Evolutionary conservation across 192 early-diverging fungal species (phyloP), one percentile per base, ranked within the genome.

Genomic region (Lobosporangium transversale): DNA sequence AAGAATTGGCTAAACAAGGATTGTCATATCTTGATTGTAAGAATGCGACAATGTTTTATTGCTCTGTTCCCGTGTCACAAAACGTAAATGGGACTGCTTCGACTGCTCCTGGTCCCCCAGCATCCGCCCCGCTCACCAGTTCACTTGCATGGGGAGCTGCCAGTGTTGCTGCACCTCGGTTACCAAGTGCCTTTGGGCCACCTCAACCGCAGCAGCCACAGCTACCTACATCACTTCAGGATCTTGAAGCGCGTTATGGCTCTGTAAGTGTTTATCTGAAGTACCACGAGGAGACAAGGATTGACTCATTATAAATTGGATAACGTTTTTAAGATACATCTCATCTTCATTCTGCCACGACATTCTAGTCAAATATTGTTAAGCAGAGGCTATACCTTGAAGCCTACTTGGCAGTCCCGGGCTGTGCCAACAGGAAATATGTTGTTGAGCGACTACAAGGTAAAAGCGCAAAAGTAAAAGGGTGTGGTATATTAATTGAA

Each of bases 21-120:
- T 43, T 76, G 1, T 66, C 64, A 2, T 76, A 76, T 24, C 32
- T 76, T 52, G 73, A 76, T 36, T 76, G 73, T 44, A 76, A 76
- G 29, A 65, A 62, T 17, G 73, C 73, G 4, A 76, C 64, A 27
- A 76, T 76, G 73, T 76, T 76, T 37, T 67, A 62, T 50, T 42
- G 64, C 5, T 47, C 73, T 6, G 65, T 60, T 21, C 69, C 69
- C 32, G 12, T 55, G 23, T 51, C 69, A 31, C 59, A 71, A 37
- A 68, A 57, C 27, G 48, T 60, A 14, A 45, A 35, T n/a, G 61
- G 37, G 14, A 20, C 62, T 15, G 14, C 64, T 1, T 10, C 70
- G 4, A 62, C 52, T 4, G 47, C 64, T n/a, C 20, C 63, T 1
- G 36, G 59, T 24, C 40, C 71, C 5, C 24, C 58, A 27, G 47